Base-by-base conservation (phyloP, 805 yeast genomes). In the Saccharomycopsis sp. region DNA sequence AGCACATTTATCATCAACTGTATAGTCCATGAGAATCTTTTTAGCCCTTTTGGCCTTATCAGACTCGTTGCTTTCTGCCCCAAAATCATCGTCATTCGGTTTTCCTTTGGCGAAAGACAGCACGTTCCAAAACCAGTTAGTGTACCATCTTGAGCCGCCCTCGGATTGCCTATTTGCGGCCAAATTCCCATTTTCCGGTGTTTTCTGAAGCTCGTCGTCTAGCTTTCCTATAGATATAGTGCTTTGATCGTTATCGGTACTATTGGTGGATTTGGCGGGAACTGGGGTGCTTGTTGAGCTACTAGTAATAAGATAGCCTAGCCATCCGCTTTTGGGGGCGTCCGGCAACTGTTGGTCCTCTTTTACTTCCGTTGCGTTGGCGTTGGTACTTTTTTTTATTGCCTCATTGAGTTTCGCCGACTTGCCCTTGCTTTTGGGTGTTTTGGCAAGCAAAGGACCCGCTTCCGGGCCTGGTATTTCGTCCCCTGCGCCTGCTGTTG, bases 101-200 rank as follows among this genome's bases (percentile, higher is more conserved):
- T 37, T 44, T 12, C n/a, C 16, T 18, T 24, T 20, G 9, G 52
- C 14, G 2, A 55, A 5, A 2, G 56, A n/a, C 37, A 29, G 37
- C 4, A 18, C 18, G 23, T 53, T 58, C 63, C 63, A 60, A 15
- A 52, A 44, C 61, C 61, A 60, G 16, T 34, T 55, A 1, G 63
- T 40, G 24, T 52, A 34, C 63, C 61, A 60, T 58, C 63, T 44
- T n/a, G 12, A 5, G 37, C 37, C 5, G 37, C 37, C 12, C 37
- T 29, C 9, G 37, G 5, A 29, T 7, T 44, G 12, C 44, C 16
- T 44, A 7, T 16, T 18, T 44, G 48, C 7, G 8, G 7, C 21
- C 16, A 7, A 16, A 4, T 12, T 44, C 4, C 20, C 8, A 44
- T 44, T 44, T 7, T 5, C 12, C 9, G 5, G 37, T 7, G 37